Evolutionary conservation across 208 protist genomes (phyloP), one percentile per base, ranked within the genome.

Genomic region (Leishmania major): DNA sequence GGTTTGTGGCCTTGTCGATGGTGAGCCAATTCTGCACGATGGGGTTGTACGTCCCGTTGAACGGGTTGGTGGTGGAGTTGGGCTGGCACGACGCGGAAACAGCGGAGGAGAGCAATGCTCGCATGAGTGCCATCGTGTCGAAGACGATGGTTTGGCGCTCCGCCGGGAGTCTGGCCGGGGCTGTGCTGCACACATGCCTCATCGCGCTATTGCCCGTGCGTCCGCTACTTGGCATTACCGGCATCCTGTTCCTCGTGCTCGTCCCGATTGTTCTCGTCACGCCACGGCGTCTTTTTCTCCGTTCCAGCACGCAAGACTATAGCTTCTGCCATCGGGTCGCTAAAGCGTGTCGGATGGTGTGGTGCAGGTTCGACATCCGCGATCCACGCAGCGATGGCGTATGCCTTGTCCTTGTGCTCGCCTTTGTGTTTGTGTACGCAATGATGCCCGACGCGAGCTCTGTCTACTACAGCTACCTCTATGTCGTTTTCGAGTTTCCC

Each of bases 71-170:
- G 31, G 85, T 93, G 35, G 89, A 91, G 80, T 77, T 91, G 45
- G 87, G 87, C 28, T 80, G 87, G 35, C 67, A 78, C 76, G 85
- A 91, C 73, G 85, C 75, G 25, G 85, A 91, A 80, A 89, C 84
- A 55, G 77, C 81, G 73, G 76, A 83, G 87, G 82, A 90, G 78
- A 90, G 85, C 80, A 84, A 60, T 37, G 83, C 85, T 4, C 75
- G 87, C 28, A 85, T 91, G 78, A 83, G 87, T n/a, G 73, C 83
- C 60, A 87, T 91, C 74, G 86, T 91, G 85, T 62, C 87, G 51
- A 86, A 84, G 76, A 84, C 87, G 62, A 93, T 90, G 87, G 66
- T 91, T 25, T 91, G 82, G 82, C 87, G 89, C 35, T 90, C 89
- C 19, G 47, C 75, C 31, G 87, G 89, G 6, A 84, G 79, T 40